A percentile compares a stretch with the other conserved stretches of the same genome.
phyloP scores from a whole-genome alignment of 495 filamentous ascomycete genomes.

The Filosporella fistucella region DNA sequence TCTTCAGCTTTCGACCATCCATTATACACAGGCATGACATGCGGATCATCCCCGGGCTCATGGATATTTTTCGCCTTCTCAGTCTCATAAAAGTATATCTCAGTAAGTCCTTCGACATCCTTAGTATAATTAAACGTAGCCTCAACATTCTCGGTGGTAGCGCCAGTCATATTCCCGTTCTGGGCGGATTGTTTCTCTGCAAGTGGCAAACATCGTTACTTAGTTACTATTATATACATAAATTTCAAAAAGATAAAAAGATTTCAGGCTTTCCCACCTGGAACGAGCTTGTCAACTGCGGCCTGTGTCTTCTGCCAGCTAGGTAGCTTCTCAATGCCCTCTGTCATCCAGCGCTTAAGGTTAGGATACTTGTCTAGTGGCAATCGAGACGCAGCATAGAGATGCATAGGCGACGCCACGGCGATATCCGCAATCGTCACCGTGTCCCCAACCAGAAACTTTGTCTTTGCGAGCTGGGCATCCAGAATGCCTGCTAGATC shows the following conservation, averaged over 20 bases:
- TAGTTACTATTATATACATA: no score
- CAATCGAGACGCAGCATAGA: slow-evolving; percentile 20
- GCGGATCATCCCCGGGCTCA: slow-evolving; percentile 28
- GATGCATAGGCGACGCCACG: slow-evolving; percentile 30
- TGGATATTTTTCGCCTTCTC: slow-evolving; percentile 25
- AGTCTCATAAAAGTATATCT: slow-evolving; percentile 30
- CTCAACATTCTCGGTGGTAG: no score
- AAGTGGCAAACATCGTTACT: no score
- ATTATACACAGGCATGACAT: slow-evolving; percentile 21
- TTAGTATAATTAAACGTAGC: slow-evolving; percentile 32
- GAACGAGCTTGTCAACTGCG: slow-evolving; percentile 28
- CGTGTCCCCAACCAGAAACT: slow-evolving; percentile 28
- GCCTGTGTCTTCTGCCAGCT: slow-evolving; percentile 32
- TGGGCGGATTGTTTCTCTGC: no score
- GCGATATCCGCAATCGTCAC: slow-evolving; percentile 33
- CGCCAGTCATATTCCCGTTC: no score
- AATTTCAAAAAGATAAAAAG: no score
- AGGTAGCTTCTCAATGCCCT: slow-evolving; percentile 26
- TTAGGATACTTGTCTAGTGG: slow-evolving; percentile 29
- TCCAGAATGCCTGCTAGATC: slow-evolving; percentile 28
- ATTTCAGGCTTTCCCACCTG: slow-evolving; percentile 8
- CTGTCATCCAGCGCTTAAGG: slow-evolving; percentile 27
- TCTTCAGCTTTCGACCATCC: slow-evolving; percentile 24
- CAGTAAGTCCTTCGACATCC: slow-evolving; percentile 22
- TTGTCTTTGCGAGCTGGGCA: slow-evolving; percentile 25